Evolutionary conservation across 2,329 filamentous ascomycete genomes (phyloP).

Genomic region (Domatiomyces globalis): DNA sequence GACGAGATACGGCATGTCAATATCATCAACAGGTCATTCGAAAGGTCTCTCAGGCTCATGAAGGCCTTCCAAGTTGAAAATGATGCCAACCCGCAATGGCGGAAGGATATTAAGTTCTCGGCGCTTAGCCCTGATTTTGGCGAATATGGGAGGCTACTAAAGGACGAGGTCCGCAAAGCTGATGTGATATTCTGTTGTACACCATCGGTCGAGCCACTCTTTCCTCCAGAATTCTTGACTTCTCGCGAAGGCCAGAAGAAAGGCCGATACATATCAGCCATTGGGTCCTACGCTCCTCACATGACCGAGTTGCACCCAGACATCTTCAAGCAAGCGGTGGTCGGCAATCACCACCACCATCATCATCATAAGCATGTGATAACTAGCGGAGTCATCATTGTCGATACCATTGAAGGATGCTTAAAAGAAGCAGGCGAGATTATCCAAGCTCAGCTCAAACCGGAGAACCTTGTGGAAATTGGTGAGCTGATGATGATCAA

Average conservation of each 20-base stretch:
- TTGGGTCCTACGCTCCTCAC: slow-evolving; percentile 44
- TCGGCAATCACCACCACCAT: slow-evolving; percentile 25
- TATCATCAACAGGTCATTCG: slow-evolving; percentile 58
- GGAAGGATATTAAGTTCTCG: slow-evolving; percentile 52
- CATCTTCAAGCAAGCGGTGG: slow-evolving; percentile 49
- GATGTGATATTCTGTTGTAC: slow-evolving; percentile 86
- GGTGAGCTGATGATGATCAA: slow-evolving; percentile 63
- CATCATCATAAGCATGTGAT: slow-evolving; percentile 38
- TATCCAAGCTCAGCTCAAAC: slow-evolving; percentile 58
- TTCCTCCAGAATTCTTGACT: slow-evolving; percentile 59
- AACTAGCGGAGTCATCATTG: slow-evolving; percentile 46
- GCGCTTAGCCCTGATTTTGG: slow-evolving; percentile 56
- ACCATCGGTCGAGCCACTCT: slow-evolving; percentile 58
- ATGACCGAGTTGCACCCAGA: slow-evolving; percentile 78
- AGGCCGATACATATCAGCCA: slow-evolving; percentile 30
- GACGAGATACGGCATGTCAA: slow-evolving; percentile 62
- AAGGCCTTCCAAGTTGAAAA: slow-evolving; percentile 38
- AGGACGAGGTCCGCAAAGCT: slow-evolving; percentile 52
- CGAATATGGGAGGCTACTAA: slow-evolving; percentile 53
- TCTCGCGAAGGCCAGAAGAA: slow-evolving; percentile 35
- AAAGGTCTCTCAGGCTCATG: slow-evolving; percentile 34
- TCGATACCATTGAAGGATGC: slow-evolving; percentile 61
- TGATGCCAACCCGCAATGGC: slow-evolving; percentile 44
- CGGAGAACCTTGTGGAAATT: slow-evolving; percentile 69
- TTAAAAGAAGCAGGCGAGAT: slow-evolving; percentile 77